These are phyloP conservation scores for Mercurialis annua DNA, from an alignment of 345 rosid genomes.

Conservation along the genomic window DNA sequence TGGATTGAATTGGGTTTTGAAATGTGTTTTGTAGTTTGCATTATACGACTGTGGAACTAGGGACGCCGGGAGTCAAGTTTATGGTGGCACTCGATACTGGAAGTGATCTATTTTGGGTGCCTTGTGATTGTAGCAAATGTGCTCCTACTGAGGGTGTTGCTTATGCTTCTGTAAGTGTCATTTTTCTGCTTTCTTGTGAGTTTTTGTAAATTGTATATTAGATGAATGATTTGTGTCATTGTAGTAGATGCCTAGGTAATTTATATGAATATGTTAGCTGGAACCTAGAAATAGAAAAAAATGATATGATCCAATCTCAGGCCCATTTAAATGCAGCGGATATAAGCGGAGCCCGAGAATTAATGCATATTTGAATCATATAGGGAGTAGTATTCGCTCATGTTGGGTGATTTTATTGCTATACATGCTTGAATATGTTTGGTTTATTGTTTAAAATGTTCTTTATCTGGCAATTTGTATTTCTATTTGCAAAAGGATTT, in stretches of 20 bases:
- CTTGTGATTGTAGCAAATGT: conserved; percentile 76
- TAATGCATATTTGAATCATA: background rate
- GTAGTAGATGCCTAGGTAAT: background rate
- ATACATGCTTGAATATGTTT: too few species aligned
- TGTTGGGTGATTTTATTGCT: too few species aligned
- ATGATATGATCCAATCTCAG: background rate
- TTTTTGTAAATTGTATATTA: background rate
- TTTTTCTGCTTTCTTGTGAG: background rate
- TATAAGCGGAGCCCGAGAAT: background rate
- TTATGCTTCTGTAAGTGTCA: conserved; percentile 55
- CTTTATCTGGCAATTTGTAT: background rate
- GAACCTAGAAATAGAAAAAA: too few species aligned
- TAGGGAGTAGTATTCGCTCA: background rate
- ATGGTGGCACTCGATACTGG: conserved; percentile 90
- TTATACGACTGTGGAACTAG: conserved; percentile 78
- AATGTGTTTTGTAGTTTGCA: conserved; percentile 53
- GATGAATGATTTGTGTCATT: conserved; percentile 5
- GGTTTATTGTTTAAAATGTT: background rate
- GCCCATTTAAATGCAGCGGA: background rate
- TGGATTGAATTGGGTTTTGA: conserved; percentile 7
- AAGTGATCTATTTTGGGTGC: conserved; percentile 91
- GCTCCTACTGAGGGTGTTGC: conserved; percentile 56
- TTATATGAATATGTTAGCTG: too few species aligned
- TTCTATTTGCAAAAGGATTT: too few species aligned
- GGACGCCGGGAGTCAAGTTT: conserved; percentile 81